phyloP scores from a whole-genome alignment of 2,329 filamentous ascomycete species.

The Triangularia setosa region DNA sequence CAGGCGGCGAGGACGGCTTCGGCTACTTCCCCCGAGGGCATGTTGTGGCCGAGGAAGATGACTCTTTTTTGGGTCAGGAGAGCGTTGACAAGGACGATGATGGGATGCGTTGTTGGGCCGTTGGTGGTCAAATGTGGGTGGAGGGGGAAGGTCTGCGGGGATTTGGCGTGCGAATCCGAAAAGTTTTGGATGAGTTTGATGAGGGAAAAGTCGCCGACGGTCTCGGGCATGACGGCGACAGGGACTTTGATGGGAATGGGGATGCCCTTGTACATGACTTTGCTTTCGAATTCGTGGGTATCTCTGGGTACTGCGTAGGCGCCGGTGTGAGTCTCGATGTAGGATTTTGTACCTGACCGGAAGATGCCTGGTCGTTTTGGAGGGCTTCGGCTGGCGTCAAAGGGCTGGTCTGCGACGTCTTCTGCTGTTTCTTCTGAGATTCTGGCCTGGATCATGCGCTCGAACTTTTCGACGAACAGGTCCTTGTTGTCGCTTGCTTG shows the following conservation, averaged over 20 bases:
- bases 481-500: conserved; percentile 92
- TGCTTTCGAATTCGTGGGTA: conserved; percentile 96
- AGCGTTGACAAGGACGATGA: conserved; percentile 91
- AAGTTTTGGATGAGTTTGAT: conserved; percentile 97
- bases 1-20: conserved; percentile 98
- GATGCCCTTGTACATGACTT: conserved; percentile 92
- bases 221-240: conserved; percentile 88
- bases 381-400: conserved; percentile 47
- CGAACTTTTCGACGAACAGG: conserved; percentile 96
- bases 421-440: conserved; percentile 60
- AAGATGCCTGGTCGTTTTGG: conserved; percentile 48
- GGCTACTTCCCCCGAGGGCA: conserved; percentile 91
- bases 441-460: conserved; percentile 84
- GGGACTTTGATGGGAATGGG: conserved; percentile 96
- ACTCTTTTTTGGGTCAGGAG: conserved; percentile 94
- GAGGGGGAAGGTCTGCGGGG: conserved; percentile 76
- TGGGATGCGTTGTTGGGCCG: conserved; percentile 83
- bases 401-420: conserved; percentile 38
- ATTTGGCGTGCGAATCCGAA: conserved; percentile 74
- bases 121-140: conserved; percentile 93
- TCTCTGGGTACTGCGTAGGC: conserved; percentile 80
- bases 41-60: conserved; percentile 92
- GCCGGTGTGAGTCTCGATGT: conserved; percentile 54
- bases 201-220: conserved; percentile 93
- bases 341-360: conserved; percentile 59